These are phyloP conservation scores for Chamaecyparis obtusa DNA, from an alignment of 75 land plant genomes.

Conservation along the genomic window DNA sequence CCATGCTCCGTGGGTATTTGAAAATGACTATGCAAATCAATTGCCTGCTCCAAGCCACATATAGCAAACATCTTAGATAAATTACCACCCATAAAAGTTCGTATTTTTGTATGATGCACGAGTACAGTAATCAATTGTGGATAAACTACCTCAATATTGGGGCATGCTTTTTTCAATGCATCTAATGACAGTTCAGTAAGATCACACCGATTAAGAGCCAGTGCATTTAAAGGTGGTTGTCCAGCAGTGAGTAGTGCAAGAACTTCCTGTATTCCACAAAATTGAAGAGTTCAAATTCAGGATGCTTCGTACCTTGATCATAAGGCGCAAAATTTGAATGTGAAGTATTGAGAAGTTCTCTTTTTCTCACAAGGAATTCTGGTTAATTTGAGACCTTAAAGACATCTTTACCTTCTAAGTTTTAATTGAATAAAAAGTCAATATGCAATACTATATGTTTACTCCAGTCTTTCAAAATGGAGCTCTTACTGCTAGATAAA, in stretches of 20 bases:
- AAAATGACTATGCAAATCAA: conserved; percentile 14
- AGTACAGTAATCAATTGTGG: not conserved
- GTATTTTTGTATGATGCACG: not conserved
- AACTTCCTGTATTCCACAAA: conserved; percentile 19
- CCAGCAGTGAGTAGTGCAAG: conserved; percentile 29
- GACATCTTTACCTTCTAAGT: too few species aligned
- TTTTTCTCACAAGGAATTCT: too few species aligned
- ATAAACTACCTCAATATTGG: conserved; percentile 25
- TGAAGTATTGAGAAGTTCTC: too few species aligned
- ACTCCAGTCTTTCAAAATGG: too few species aligned
- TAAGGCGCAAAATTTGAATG: too few species aligned
- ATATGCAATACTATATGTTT: too few species aligned
- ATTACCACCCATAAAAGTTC: not conserved
- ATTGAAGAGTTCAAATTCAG: not conserved
- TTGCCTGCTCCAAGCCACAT: conserved; percentile 6
- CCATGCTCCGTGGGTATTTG: conserved; percentile 9
- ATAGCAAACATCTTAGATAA: not conserved
- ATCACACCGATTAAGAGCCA: conserved; percentile 36
- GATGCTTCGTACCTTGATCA: not conserved
- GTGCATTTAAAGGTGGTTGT: conserved; percentile 29
- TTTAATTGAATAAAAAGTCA: too few species aligned
- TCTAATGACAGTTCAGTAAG: conserved; percentile 21
- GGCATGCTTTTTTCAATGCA: conserved; percentile 33
- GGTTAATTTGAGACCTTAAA: too few species aligned
- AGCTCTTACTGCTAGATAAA: too few species aligned